These are phyloP conservation scores for Mycena leptocephala DNA, from an alignment of 768 basidiomycete species.

Conservation along the genomic window DNA sequence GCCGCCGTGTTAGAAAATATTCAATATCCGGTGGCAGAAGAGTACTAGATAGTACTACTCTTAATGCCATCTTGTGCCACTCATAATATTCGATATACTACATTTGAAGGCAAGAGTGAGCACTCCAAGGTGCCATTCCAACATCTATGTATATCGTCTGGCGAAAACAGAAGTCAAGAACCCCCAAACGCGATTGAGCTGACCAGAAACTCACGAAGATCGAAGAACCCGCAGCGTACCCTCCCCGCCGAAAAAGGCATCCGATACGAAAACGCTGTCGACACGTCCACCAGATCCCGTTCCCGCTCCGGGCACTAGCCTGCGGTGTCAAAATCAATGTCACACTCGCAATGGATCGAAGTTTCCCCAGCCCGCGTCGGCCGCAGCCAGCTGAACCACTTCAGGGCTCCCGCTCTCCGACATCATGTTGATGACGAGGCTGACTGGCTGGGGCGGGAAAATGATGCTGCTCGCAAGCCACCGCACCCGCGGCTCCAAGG, in stretches of 20 bases:
- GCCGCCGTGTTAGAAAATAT: no score
- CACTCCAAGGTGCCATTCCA: no score
- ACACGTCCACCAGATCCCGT: conserved; percentile 14
- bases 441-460: neutral
- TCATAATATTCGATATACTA: no score
- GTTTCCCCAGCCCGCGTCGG: neutral
- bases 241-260: conserved; percentile 2
- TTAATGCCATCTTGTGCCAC: no score
- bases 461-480: neutral
- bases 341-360: neutral
- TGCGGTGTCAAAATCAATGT: neutral
- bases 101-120: no score
- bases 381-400: neutral
- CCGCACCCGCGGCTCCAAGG: neutral
- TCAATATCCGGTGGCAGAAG: no score
- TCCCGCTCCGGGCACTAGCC: neutral
- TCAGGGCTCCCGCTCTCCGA: neutral
- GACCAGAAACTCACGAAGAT: neutral
- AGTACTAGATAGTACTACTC: no score
- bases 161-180: neutral
- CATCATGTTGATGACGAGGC: neutral
- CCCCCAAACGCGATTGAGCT: no score
- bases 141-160: neutral
- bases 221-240: conserved; percentile 17
- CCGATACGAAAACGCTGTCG: neutral